phyloP scores from a whole-genome alignment of 2,329 filamentous ascomycete species.

The Cladophialophora carrionii region DNA sequence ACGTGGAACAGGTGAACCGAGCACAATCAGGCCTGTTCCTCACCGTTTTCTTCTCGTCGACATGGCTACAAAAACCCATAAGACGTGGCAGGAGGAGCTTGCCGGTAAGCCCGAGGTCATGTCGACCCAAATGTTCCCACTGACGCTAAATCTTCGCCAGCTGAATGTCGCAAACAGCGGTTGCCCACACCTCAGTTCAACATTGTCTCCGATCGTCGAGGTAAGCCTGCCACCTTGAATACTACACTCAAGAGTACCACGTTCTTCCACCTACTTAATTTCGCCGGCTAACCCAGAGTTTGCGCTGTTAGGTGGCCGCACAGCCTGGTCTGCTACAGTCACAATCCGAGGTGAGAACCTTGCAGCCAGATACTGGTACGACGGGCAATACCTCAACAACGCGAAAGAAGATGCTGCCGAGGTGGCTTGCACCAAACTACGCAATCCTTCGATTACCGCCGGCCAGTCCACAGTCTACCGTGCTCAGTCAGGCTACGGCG shows the following conservation, averaged over 20 bases:
- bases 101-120: slow-evolving; percentile 51
- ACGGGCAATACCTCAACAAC: slow-evolving; percentile 83
- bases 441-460: slow-evolving; percentile 40
- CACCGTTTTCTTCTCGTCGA: slow-evolving; percentile 5
- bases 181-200: slow-evolving; percentile 62
- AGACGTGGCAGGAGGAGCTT: slow-evolving; percentile 59
- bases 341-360: slow-evolving; percentile 68
- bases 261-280: background rate
- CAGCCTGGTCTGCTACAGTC: slow-evolving; percentile 84
- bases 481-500: slow-evolving; percentile 20
- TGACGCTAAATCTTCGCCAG: slow-evolving; percentile 26
- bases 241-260: slow-evolving; percentile 26
- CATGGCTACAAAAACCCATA: slow-evolving; percentile 37
- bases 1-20: background rate
- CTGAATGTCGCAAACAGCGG: slow-evolving; percentile 35
- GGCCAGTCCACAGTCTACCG: slow-evolving; percentile 24
- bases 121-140: slow-evolving; percentile 4
- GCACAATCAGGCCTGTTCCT: background rate
- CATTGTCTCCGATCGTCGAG: slow-evolving; percentile 72
- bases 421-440: slow-evolving; percentile 58
- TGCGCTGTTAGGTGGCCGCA: slow-evolving; percentile 71
- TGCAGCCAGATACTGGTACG: slow-evolving; percentile 86
- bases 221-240: slow-evolving; percentile 34
- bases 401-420: slow-evolving; percentile 91
- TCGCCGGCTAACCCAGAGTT: background rate